Evolutionary conservation across 2,329 filamentous ascomycete species (phyloP).

Genomic region (Erysiphe pulchra): DNA sequence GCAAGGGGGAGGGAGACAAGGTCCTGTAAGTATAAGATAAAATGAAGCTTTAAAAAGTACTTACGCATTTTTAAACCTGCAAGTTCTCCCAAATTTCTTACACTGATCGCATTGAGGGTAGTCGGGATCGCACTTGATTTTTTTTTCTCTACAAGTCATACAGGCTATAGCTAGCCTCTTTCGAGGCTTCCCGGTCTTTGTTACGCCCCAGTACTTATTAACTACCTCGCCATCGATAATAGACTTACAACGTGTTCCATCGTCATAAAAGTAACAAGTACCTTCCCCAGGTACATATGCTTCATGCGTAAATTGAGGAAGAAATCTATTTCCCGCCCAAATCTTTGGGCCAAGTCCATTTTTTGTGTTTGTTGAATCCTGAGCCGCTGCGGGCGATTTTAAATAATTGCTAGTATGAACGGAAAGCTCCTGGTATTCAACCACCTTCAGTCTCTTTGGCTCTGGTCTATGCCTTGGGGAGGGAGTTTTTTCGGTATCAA

Average conservation of each 20-base stretch:
- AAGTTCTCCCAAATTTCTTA: slow-evolving; percentile 67
- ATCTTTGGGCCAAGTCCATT: slow-evolving; percentile 40
- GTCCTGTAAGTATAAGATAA: too few relatives aligned
- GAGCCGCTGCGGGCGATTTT: slow-evolving; percentile 5
- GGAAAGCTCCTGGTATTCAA: neutral
- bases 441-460: neutral
- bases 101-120: slow-evolving; percentile 74
- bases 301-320: slow-evolving; percentile 37
- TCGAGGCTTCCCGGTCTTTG: slow-evolving; percentile 77
- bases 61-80: slow-evolving; percentile 69
- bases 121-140: slow-evolving; percentile 88
- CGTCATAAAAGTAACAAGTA: slow-evolving; percentile 65
- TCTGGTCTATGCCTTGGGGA: slow-evolving; percentile 1
- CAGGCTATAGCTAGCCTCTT: slow-evolving; percentile 85
- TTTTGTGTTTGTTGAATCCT: slow-evolving; percentile 18
- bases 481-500: slow-evolving; percentile 2
- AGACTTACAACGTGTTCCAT: slow-evolving; percentile 59
- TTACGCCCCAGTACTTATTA: slow-evolving; percentile 81
- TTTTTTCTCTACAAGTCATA: slow-evolving; percentile 82
- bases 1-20: too few relatives aligned
- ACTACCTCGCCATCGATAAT: slow-evolving; percentile 67
- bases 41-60: slow-evolving; percentile 15
- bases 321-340: slow-evolving; percentile 40
- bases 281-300: slow-evolving; percentile 53
- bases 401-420: neutral